Evolutionary conservation across 2,329 filamentous ascomycete genomes (phyloP), one percentile per base, ranked within the genome.

Genomic region (Aureobasidium sp.): DNA sequence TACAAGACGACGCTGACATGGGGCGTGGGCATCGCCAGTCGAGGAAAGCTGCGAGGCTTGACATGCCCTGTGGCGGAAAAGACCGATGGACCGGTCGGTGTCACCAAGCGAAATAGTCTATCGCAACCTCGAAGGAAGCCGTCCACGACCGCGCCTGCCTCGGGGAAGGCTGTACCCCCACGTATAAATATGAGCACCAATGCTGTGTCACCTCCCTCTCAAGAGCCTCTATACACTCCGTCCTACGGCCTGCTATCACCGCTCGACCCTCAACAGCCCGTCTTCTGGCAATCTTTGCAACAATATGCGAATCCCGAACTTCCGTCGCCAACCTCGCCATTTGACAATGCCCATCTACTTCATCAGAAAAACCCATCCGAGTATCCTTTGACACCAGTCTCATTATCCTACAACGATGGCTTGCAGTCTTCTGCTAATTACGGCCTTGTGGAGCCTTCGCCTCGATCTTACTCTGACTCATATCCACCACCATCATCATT

Each of bases 1-100:
- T 97, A 97, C 81, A 95, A 95, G 78, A 97, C 93, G 17, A 92
- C 93, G 68, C 81, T 97, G 75, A 97, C 93, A 50, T 97, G 93
- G 93, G 91, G 91, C 45, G 90, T 97, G 52, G 93, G 93, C 57
- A 93, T 97, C 63, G 93, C 93, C 62, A 97, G 92, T 76, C 87
- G 93, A 70, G 93, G 93, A 72, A 97, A 97, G 79, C 85, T 97
- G 66, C 85, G 93, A 65, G 93, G 93, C 42, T 81, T 97, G 67
- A 92, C 92, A 62, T 79, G 96, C 62, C 85, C 85, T 11, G 76
- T 87, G 57, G 79, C 80, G 42, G 80, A 79, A 59, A 75, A 75
- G 17, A 71, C 56, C 69, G 71, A 45, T 71, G 22, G 67, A 69
- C 47, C 66, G 69, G 33, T 59, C 15, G 69, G 68, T 39, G 66